Percentiles rank a stretch among this genome's conserved stretches.
phyloP scores from a whole-genome alignment of 2,329 filamentous ascomycete genomes.

The Trichoderma sp. region DNA sequence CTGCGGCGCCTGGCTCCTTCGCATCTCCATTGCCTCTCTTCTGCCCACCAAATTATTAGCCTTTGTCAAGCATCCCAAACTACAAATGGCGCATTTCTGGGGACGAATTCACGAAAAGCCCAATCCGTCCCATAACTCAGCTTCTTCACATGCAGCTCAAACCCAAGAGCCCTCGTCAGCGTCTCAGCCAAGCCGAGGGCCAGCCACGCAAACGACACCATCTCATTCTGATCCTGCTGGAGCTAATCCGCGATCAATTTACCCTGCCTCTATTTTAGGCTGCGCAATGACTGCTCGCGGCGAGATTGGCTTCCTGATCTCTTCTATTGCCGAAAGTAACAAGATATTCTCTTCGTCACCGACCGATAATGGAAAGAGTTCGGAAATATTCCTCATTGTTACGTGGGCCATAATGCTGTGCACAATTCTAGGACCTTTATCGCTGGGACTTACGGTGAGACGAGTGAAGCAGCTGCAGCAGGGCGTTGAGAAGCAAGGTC shows the following conservation, averaged over 20 bases:
- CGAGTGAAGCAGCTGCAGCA: constrained; percentile 30
- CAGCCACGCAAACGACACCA: neutral
- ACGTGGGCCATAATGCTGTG: constrained; percentile 45
- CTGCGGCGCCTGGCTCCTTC: constrained; percentile 58
- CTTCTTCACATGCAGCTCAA: neutral
- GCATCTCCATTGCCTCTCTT: neutral
- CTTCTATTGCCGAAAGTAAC: constrained; percentile 20
- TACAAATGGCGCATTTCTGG: constrained; percentile 4
- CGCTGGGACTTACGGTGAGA: constrained; percentile 46
- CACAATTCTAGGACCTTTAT: constrained; percentile 50
- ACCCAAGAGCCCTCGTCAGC: neutral
- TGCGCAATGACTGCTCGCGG: constrained; percentile 20
- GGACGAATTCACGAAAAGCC: neutral
- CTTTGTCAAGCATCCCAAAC: neutral
- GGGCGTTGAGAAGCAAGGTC: constrained; percentile 5
- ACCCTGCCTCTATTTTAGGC: constrained; percentile 16
- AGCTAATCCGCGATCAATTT: constrained; percentile 10
- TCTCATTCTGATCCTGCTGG: neutral
- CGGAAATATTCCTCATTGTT: constrained; percentile 15
- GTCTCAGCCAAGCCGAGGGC: neutral
- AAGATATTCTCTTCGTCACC: neutral
- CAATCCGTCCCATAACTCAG: neutral
- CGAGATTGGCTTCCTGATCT: constrained; percentile 21
- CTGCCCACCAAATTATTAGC: neutral
- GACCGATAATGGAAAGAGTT: neutral